Conservation (phyloP, 2,329 filamentous ascomycete genomes). For the Fusarium vanettenii region DNA sequence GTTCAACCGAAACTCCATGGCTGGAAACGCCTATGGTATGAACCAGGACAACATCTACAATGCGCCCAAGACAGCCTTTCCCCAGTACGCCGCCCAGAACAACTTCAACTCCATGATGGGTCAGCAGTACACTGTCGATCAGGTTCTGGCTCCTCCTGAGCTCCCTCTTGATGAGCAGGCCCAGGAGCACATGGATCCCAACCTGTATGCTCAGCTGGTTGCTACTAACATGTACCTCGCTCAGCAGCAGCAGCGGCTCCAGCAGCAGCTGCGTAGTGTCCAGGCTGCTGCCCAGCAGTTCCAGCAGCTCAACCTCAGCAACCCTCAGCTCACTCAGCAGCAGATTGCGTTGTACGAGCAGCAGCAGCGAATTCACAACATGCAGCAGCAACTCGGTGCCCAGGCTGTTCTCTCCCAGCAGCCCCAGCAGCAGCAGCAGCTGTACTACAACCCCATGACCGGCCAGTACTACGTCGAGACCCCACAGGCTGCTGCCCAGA, state of each 20-base stretch:
- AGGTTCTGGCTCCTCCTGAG: slow-evolving; percentile 86
- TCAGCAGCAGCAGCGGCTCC: slow-evolving; percentile 93
- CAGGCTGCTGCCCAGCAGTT: slow-evolving; percentile 87
- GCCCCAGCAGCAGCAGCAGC: slow-evolving; percentile 69
- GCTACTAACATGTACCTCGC: slow-evolving; percentile 92
- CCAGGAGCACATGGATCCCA: slow-evolving; percentile 84
- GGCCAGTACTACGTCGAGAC: slow-evolving; percentile 88
- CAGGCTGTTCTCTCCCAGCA: slow-evolving; percentile 52
- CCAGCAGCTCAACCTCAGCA: slow-evolving; percentile 78
- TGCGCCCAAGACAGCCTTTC: slow-evolving; percentile 69
- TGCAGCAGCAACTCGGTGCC: slow-evolving; percentile 54
- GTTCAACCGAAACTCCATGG: slow-evolving; percentile 58
- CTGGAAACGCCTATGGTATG: slow-evolving; percentile 57
- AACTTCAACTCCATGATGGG: slow-evolving; percentile 47
- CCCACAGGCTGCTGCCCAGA: slow-evolving; percentile 59
- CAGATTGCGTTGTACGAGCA: slow-evolving; percentile 60
- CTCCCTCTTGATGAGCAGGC: slow-evolving; percentile 78
- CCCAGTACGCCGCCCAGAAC: slow-evolving; percentile 56
- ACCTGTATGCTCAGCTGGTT: slow-evolving; percentile 87
- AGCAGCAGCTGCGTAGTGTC: slow-evolving; percentile 89
- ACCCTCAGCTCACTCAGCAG: slow-evolving; percentile 59
- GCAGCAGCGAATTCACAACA: slow-evolving; percentile 54
- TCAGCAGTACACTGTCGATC: slow-evolving; percentile 81
- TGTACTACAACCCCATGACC: slow-evolving; percentile 88
- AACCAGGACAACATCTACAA: slow-evolving; percentile 58